Evolutionary conservation across 768 basidiomycete species (phyloP).

Genomic region (Mycena olivaceomarginata): DNA sequence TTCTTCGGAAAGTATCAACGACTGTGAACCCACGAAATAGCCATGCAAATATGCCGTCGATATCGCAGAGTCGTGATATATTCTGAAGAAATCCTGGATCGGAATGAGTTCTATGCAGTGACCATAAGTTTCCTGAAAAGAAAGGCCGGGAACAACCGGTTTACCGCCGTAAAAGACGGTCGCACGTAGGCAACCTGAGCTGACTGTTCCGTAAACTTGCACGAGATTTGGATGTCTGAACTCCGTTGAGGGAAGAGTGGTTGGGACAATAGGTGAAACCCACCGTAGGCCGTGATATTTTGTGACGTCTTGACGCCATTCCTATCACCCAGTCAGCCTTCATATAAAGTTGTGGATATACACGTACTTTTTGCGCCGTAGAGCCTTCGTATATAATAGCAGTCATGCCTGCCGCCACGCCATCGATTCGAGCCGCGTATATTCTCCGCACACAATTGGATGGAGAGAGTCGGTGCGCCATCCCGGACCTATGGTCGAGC

Average conservation of each 20-base stretch:
- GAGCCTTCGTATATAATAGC: neutral
- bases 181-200: neutral
- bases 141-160: no score
- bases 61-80: neutral
- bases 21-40: neutral
- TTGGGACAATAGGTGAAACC: neutral
- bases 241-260: neutral
- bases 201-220: neutral
- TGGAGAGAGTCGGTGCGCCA: neutral
- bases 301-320: neutral
- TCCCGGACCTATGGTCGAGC: neutral
- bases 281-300: conserved; percentile 1
- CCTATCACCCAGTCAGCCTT: neutral
- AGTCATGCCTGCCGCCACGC: neutral
- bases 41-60: conserved; percentile 10
- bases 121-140: no score
- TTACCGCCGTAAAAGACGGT: neutral
- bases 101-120: conserved; percentile 3
- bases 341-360: neutral
- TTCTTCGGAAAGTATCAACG: neutral
- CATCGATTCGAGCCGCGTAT: neutral
- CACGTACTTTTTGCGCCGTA: neutral
- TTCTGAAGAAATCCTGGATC: conserved; percentile 7
- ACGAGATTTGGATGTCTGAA: neutral
- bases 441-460: neutral